These are phyloP conservation scores for Pseudozyma sp. DNA, from an alignment of 1,284 basidiomycete species.

Conservation along the genomic window DNA sequence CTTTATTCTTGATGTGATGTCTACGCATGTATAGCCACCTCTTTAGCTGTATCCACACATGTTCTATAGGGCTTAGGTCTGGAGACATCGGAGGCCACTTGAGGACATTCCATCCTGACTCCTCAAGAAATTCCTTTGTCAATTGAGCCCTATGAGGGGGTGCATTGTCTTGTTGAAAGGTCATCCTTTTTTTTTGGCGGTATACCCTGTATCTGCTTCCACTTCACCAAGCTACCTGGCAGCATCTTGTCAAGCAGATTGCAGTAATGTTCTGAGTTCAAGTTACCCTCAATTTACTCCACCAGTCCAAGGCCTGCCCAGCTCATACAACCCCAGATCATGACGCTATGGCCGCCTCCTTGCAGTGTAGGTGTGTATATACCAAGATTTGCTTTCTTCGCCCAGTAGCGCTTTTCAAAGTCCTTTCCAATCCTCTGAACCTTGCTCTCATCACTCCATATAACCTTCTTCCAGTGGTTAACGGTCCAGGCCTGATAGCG, in stretches of 20 bases:
- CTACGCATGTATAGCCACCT: background rate
- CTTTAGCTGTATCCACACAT: constrained; percentile 14
- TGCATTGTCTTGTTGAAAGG: no score
- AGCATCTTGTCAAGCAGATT: no score
- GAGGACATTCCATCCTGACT: constrained; percentile 3
- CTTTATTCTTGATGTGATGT: background rate
- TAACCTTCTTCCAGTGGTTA: constrained; percentile 13
- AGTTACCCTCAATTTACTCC: constrained; percentile 6
- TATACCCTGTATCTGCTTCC: no score
- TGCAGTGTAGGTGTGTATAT: background rate
- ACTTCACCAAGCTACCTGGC: no score
- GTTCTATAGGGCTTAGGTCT: constrained; percentile 12
- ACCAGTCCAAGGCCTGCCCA: constrained; percentile 14
- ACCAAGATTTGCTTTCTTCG: no score
- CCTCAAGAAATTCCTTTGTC: constrained; percentile 10
- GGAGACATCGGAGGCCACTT: constrained; percentile 14
- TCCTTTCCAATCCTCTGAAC: constrained; percentile 5
- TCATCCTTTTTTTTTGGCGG: no score
- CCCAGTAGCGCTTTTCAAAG: background rate
- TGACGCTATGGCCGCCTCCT: constrained; percentile 3
- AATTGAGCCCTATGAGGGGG: background rate
- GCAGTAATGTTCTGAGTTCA: background rate
- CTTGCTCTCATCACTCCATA: constrained; percentile 20
- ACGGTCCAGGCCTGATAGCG: constrained; percentile 6
- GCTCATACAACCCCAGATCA: constrained; percentile 19